Conservation (phyloP, 2,329 filamentous ascomycete species). For the Penicillium capsulatum region DNA sequence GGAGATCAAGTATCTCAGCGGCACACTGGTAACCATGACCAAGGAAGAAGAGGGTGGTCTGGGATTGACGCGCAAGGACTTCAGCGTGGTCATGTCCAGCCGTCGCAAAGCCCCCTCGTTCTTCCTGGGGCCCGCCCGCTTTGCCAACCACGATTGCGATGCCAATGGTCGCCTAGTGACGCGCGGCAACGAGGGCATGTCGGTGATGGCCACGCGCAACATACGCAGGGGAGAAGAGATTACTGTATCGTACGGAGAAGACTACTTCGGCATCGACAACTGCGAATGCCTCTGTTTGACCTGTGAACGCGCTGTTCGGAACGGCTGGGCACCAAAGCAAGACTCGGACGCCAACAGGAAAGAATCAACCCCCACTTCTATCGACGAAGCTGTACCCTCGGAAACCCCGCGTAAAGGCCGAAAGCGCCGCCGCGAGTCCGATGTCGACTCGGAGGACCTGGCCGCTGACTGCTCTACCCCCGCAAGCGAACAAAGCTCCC, state of each 20-base stretch:
- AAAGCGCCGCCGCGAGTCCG: conserved; percentile 29
- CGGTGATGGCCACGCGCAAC: conserved; percentile 76
- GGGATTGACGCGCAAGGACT: conserved; percentile 79
- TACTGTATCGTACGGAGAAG: conserved; percentile 91
- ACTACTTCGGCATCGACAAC: conserved; percentile 93
- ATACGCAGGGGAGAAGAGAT: conserved; percentile 91
- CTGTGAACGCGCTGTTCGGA: conserved; percentile 69
- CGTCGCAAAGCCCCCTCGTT: conserved; percentile 85
- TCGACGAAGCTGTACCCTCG: conserved; percentile 20
- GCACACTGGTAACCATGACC: conserved; percentile 88
- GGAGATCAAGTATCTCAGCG: conserved; percentile 82
- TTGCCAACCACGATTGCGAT: conserved; percentile 94
- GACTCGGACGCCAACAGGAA: conserved; percentile 34
- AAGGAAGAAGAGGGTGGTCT: conserved; percentile 83
- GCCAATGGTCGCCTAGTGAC: conserved; percentile 87
- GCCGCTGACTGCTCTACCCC: conserved; percentile 25
- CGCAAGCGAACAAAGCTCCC: conserved; percentile 34
- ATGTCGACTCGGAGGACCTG: conserved; percentile 27
- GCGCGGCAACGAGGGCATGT: conserved; percentile 78
- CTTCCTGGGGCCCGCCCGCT: conserved; percentile 91
- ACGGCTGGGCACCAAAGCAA: conserved; percentile 74
- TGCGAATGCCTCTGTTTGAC: conserved; percentile 89
- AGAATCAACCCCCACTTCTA: conserved; percentile 30
- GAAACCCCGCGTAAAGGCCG: conserved; percentile 20
- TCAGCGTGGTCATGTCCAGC: conserved; percentile 93